Evolutionary conservation across 495 filamentous ascomycete species (phyloP).

Genomic region (Cryomyces antarcticus): DNA sequence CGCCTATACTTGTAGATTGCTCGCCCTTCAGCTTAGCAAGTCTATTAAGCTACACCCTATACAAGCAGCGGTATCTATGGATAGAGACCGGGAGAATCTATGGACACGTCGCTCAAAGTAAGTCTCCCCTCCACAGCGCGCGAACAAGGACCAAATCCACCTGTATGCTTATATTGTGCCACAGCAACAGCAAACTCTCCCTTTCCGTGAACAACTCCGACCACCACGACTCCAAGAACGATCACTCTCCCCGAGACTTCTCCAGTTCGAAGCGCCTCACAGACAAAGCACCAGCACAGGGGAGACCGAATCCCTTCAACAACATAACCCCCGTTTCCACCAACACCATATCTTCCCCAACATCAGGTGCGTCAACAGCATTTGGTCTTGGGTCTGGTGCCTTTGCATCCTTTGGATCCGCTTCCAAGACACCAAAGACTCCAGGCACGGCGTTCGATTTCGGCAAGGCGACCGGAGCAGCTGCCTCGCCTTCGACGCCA

Average conservation of each 20-base stretch:
- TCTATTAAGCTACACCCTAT: no score
- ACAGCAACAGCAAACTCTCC: conserved; percentile 72
- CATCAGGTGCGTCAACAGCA: conserved; percentile 67
- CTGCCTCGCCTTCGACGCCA: conserved; percentile 23
- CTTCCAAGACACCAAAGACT: conserved; percentile 69
- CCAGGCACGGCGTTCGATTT: conserved; percentile 64
- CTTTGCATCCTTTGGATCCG: conserved; percentile 86
- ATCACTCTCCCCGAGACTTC: conserved; percentile 41
- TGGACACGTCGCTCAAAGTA: conserved; percentile 91
- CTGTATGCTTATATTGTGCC: neutral
- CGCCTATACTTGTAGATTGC: no score
- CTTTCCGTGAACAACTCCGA: conserved; percentile 48
- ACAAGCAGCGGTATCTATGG: neutral
- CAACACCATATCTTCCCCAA: conserved; percentile 61
- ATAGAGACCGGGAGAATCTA: conserved; percentile 50
- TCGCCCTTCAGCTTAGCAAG: no score
- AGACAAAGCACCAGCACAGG: conserved; percentile 56
- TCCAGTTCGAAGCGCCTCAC: conserved; percentile 50
- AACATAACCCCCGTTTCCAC: conserved; percentile 49
- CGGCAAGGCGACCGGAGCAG: conserved; percentile 20
- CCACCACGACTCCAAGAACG: conserved; percentile 38
- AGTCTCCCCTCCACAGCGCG: conserved; percentile 14
- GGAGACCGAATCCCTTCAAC: conserved; percentile 73
- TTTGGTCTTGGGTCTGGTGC: conserved; percentile 90
- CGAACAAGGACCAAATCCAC: neutral